Evolutionary conservation across 2,329 filamentous ascomycete genomes (phyloP), one percentile per base, ranked within the genome.

Genomic region (Verticillium longisporum): DNA sequence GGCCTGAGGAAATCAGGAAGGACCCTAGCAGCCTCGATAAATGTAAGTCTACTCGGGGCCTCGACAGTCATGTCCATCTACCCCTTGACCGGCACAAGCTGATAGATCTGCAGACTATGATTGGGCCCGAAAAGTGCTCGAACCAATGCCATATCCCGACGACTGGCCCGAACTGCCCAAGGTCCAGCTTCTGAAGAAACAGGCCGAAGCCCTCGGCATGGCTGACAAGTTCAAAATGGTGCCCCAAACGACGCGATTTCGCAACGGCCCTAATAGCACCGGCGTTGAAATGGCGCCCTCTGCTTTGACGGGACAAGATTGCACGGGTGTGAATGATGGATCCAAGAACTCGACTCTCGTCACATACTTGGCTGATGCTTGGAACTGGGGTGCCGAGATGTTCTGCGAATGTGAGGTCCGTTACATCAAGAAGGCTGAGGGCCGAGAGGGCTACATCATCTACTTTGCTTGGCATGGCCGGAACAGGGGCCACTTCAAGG

Each of bases 361-460:
- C 41, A 90, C 87, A 0, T 90, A 90, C 66, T 74, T 90, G 7
- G 80, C 84, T 7, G 87, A 90, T 70, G 86, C 88, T 1, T 89
- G 86, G 87, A 88, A 88, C 67, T 88, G 86, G 85, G 88, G 87
- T 9, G 85, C 87, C 13, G 86, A 90, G 67, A 83, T 90, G 71
- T 90, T 90, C 64, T 90, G 87, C 71, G 81, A 86, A 66, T 86
- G 85, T 63, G 86, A 90, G 69, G 87, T 89, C 1, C 78, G 83
- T 55, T 83, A 88, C 67, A 76, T 90, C 58, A 79, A 83, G 60
- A 81, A 85, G 68, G 78, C 79, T 53, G 63, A 66, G 18, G 69
- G 71, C 0, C 72, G 73, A 4, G 78, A 80, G 14, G 86, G 87
- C 1, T 89, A 88, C 69, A 75, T 87, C 21, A 74, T 89, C 33